phyloP scores from a whole-genome alignment of 257 asterid species.

The Agastache rugosa region DNA sequence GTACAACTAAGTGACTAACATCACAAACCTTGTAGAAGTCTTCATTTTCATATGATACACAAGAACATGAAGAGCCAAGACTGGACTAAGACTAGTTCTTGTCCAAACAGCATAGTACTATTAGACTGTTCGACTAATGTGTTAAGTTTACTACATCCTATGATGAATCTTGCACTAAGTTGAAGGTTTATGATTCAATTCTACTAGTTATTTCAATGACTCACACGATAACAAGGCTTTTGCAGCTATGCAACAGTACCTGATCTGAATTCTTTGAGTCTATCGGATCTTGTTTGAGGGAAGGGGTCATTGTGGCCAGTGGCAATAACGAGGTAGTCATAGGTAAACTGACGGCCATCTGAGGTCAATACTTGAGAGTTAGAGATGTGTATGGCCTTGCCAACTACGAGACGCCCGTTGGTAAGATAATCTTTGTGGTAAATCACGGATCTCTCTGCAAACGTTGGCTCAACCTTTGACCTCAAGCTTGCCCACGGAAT shows the following conservation, averaged over 20 bases:
- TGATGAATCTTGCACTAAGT: neutral
- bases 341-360: conserved; percentile 59
- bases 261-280: conserved; percentile 58
- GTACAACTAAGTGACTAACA: neutral
- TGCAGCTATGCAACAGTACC: conserved; percentile 41
- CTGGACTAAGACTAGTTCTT: neutral
- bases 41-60: neutral
- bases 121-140: conserved; percentile 7
- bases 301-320: conserved; percentile 70
- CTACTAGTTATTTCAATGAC: neutral
- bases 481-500: conserved; percentile 91
- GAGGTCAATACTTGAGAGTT: conserved; percentile 66
- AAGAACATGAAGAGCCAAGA: neutral
- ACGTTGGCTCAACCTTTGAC: conserved; percentile 76
- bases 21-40: neutral
- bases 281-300: conserved; percentile 54
- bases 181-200: neutral
- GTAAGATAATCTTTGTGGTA: conserved; percentile 82
- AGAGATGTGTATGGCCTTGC: conserved; percentile 63
- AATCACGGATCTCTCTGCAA: conserved; percentile 72
- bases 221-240: neutral
- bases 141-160: neutral
- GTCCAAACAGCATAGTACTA: neutral
- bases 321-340: conserved; percentile 86
- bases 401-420: conserved; percentile 68